Conservation (phyloP, 2,329 filamentous ascomycete genomes). For the Aspergillus sojae region DNA sequence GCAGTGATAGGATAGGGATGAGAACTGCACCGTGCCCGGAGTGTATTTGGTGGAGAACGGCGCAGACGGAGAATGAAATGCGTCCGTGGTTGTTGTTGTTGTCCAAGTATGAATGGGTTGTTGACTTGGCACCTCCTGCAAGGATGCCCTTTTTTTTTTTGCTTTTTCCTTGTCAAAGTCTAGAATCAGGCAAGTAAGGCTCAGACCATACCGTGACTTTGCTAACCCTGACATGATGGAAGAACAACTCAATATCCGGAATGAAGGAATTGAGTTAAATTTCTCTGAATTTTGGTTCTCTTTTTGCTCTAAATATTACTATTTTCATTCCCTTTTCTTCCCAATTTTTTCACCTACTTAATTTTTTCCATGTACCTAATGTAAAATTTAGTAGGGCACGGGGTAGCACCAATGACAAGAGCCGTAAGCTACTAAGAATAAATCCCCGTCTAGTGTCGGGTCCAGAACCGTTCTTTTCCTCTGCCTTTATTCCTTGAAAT, state of each 20-base stretch:
- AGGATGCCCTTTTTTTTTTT: not conserved
- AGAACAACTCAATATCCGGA: too few relatives aligned
- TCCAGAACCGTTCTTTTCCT: conserved; percentile 1
- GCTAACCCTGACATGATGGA: too few relatives aligned
- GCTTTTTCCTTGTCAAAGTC: not conserved
- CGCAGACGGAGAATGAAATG: not conserved
- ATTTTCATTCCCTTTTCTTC: not conserved
- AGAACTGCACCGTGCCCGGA: not conserved
- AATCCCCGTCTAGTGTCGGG: not conserved
- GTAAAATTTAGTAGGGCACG: not conserved
- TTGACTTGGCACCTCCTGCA: not conserved
- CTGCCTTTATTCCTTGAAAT: not conserved
- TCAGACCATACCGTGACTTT: too few relatives aligned
- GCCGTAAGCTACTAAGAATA: not conserved
- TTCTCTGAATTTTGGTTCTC: not conserved
- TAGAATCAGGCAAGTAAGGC: too few relatives aligned
- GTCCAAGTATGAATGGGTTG: not conserved
- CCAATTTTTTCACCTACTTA: not conserved
- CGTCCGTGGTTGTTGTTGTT: not conserved
- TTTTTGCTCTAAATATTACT: not conserved
- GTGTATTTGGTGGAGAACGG: not conserved
- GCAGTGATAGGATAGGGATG: not conserved
- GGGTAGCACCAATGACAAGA: not conserved
- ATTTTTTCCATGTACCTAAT: not conserved
- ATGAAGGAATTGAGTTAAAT: too few relatives aligned